Conservation (phyloP, 257 asterid genomes). For the Nicotiana attenuata region DNA sequence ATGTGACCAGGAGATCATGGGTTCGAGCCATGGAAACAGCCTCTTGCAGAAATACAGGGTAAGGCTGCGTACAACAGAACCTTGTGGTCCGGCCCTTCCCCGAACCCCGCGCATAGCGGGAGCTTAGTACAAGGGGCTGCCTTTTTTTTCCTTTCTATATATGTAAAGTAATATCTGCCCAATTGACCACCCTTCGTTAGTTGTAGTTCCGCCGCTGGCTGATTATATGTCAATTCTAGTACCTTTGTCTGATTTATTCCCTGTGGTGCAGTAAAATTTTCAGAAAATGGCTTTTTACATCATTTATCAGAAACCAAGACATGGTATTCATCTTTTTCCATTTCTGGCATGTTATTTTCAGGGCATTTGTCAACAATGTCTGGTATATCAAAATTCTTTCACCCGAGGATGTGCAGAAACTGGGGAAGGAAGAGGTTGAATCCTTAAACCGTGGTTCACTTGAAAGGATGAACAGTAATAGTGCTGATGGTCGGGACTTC, state of each 20-base stretch:
- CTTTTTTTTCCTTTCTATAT: too few species aligned
- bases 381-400: slow-evolving; percentile 98
- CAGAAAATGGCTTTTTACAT: neutral
- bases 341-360: slow-evolving; percentile 22
- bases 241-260: neutral
- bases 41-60: too few species aligned
- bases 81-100: too few species aligned
- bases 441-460: slow-evolving; percentile 40
- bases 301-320: neutral
- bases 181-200: too few species aligned
- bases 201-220: neutral
- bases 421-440: slow-evolving; percentile 69
- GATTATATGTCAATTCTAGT: neutral
- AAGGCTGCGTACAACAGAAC: too few species aligned
- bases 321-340: neutral
- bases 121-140: too few species aligned
- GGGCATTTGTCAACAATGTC: slow-evolving; percentile 91
- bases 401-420: slow-evolving; percentile 80
- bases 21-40: too few species aligned
- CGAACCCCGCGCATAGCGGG: too few species aligned
- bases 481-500: slow-evolving; percentile 46
- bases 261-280: neutral
- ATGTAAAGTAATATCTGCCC: too few species aligned
- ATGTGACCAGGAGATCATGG: too few species aligned
- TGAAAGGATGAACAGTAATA: slow-evolving; percentile 37